Evolutionary conservation across 352 stramenopile species (phyloP).

Genomic region (Globisporangium cederbergense): DNA sequence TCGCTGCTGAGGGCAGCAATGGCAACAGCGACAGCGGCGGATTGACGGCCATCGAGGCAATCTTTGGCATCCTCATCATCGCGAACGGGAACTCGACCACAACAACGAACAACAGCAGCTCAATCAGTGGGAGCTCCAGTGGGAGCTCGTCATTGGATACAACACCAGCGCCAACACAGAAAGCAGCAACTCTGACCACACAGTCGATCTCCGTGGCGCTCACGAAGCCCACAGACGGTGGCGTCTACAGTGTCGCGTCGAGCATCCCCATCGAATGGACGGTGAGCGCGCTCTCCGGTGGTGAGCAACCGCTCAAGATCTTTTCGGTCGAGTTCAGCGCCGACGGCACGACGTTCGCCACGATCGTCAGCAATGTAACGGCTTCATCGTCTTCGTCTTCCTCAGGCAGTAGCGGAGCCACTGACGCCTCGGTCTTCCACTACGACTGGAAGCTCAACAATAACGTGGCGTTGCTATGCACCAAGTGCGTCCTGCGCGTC

Average conservation of each 20-base stretch:
- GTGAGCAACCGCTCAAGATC: slow-evolving; percentile 19
- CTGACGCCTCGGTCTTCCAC: slow-evolving; percentile 22
- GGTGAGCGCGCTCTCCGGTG: slow-evolving; percentile 23
- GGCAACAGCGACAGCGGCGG: slow-evolving; percentile 3
- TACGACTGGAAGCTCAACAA: slow-evolving; percentile 43
- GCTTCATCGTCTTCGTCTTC: slow-evolving; percentile 7
- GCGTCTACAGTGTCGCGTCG: slow-evolving; percentile 41
- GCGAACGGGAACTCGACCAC: slow-evolving; percentile 14
- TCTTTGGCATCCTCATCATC: slow-evolving; percentile 36
- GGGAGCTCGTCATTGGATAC: neutral
- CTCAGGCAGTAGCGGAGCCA: neutral
- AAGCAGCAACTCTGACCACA: too few relatives aligned
- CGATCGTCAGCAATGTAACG: slow-evolving; percentile 24
- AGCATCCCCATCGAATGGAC: slow-evolving; percentile 42
- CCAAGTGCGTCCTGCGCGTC: slow-evolving; percentile 40
- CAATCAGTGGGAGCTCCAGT: neutral
- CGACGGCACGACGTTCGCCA: slow-evolving; percentile 29
- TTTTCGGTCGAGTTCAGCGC: slow-evolving; percentile 50
- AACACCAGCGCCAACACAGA: neutral
- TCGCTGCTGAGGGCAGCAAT: slow-evolving; percentile 25
- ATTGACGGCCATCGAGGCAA: slow-evolving; percentile 27
- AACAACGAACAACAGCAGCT: neutral
- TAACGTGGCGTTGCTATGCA: slow-evolving; percentile 39
- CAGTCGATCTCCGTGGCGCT: slow-evolving; percentile 31
- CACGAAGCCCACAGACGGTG: slow-evolving; percentile 34